Base-by-base conservation (phyloP, 352 stramenopile genomes). In the Pythium pyrilobum region DNA sequence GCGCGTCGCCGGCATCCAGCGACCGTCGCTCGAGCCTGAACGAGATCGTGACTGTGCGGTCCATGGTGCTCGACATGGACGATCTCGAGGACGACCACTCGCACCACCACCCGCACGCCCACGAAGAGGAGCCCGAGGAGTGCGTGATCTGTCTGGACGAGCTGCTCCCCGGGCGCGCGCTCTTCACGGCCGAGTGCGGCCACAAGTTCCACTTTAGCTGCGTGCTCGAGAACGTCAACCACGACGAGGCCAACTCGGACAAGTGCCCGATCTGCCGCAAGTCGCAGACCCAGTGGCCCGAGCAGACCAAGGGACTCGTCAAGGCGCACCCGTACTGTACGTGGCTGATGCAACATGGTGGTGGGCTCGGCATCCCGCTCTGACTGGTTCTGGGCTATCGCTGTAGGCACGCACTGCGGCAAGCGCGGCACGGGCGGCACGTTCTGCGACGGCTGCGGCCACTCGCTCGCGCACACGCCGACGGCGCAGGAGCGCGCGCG, bases 241-340 rank as follows among this genome's bases (percentile, higher is more conserved):
- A 94, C 66, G 83, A 94, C 67, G 83, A 94, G 61, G 83, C 81
- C 25, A 94, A 94, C 58, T 77, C 78, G 46, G 82, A 91, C 70
- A 94, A 94, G 66, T 94, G 83, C 42, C 83, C 83, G 54, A 94
- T 94, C 58, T 94, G 83, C 72, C 79, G 83, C 61, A 87, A 92
- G 67, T 39, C 79, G 54, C 83, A 94, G 69, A 77, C 67, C 32
- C 75, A 92, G 51, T 94, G 83, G 83, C 83, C 83, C 32, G 79
- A 94, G 64, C 83, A 91, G 66, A 94, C 83, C 13, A 65, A 84
- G 41, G 83, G 83, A 7, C 79, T 94, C 9, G 81, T 91, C 29
- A 94, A 94, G 58, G 83, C 83, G 9, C 83, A 94, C 23, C 83
- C 83, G 8, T 94, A 77, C 56, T 94, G 83, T 87, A 56, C 52